A percentile compares a stretch with the other conserved stretches of the same genome.
These are phyloP conservation scores for Ophiosphaerella korrae DNA, from an alignment of 2,329 filamentous ascomycete genomes.

Conservation along the genomic window DNA sequence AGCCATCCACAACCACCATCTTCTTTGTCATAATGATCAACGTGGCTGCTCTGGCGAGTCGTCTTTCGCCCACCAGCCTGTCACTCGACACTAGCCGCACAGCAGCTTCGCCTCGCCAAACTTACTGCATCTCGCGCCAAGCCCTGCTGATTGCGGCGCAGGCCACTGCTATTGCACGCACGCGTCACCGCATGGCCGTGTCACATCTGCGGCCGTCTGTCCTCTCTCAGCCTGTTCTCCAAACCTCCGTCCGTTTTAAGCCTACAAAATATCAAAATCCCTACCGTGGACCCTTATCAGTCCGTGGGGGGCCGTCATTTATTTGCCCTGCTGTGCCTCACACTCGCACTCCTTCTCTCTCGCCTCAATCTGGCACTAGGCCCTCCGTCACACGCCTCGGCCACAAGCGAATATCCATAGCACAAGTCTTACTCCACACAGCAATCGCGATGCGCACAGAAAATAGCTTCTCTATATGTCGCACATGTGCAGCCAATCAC, in stretches of 20 bases:
- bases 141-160: conserved; percentile 13
- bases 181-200: conserved; percentile 11
- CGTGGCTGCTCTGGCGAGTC: conserved; percentile 15
- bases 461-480: neutral
- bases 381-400: no score
- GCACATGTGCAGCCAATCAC: conserved; percentile 17
- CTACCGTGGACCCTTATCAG: conserved; percentile 13
- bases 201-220: conserved; percentile 16
- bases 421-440: no score
- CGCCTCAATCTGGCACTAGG: no score
- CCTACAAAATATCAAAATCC: conserved; percentile 6
- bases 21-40: conserved; percentile 19
- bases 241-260: conserved; percentile 18
- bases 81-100: neutral
- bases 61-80: neutral
- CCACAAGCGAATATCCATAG: no score
- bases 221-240: conserved; percentile 13
- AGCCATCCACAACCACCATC: neutral
- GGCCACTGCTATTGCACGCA: conserved; percentile 9
- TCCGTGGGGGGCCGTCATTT: conserved; percentile 14
- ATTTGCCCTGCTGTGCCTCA: no score
- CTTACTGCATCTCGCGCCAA: neutral
- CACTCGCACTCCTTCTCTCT: no score
- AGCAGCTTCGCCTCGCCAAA: no score
- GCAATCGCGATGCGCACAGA: no score